phyloP scores from a whole-genome alignment of 75 land plant species.

The Larix kaempferi region DNA sequence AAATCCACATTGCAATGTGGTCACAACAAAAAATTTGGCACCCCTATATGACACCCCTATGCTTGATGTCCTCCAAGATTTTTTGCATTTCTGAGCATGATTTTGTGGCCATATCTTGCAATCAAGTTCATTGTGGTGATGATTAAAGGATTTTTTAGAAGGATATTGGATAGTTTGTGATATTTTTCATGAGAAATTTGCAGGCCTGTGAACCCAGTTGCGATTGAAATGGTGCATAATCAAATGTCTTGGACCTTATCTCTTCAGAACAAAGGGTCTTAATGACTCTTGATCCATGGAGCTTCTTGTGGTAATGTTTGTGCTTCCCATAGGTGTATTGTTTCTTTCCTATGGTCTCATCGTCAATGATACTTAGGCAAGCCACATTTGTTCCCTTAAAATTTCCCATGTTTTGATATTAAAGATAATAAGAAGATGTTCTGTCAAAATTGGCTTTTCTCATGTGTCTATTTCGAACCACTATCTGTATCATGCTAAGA shows the following conservation, averaged over 20 bases:
- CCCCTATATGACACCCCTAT: too few species aligned
- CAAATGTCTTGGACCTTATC: neutral
- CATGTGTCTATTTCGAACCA: too few species aligned
- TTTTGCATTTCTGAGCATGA: neutral
- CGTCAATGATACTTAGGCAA: conserved; percentile 31
- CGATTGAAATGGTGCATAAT: neutral
- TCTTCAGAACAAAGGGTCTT: neutral
- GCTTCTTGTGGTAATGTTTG: conserved; percentile 12
- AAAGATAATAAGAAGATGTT: too few species aligned
- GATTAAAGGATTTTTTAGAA: neutral
- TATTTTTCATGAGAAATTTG: neutral
- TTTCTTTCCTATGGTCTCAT: conserved; percentile 34
- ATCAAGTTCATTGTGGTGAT: neutral
- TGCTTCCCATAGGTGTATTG: conserved; percentile 28
- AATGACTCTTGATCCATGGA: neutral
- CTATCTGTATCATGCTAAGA: too few species aligned
- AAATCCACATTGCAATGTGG: too few species aligned
- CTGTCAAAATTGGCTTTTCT: too few species aligned
- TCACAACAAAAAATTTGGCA: too few species aligned
- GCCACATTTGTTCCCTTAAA: too few species aligned
- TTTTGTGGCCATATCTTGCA: neutral
- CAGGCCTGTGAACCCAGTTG: neutral
- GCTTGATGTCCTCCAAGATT: too few species aligned
- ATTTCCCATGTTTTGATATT: too few species aligned
- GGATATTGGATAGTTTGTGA: neutral